Base-by-base conservation (phyloP, 148 eudicot genomes). In the Chenopodium album region DNA sequence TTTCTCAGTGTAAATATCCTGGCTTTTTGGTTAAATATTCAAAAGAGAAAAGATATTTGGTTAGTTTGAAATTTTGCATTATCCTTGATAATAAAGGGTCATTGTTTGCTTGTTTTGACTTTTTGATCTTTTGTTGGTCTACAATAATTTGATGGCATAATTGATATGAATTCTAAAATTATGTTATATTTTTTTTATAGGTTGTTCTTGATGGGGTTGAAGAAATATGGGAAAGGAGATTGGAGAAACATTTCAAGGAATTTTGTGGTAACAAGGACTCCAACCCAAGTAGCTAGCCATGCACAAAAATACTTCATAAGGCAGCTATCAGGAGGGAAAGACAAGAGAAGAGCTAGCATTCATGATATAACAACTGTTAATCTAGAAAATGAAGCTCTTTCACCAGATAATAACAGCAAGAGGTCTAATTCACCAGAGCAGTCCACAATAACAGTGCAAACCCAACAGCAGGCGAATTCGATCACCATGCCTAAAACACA, bases 281-380 rank as follows among this genome's bases (percentile, higher is more conserved):
- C 99, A 37, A 97, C 99, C 17, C 99, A 97, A 82, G 99, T 97
- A 11, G 99, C 99, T 14, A 97, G 99, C 84, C 99, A 97, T 83
- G 99, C 99, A 76, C 99, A 97, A 70, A 97, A 97, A 81, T 97
- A 97, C 87, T 97, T 91, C 89, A 91, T 94, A 67, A 82, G 99
- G 83, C 99, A 94, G 78, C 89, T 94, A 14, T 94, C 99, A 7
- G 96, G 97, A 13, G 94, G 97, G 23, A 97, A 97, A 82, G 99
- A 97, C 80, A 97, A 94, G 84, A 89, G 98, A 79, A 88, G 98
- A 82, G 98, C 98, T 0, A 97, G 98, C 76, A 97, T 97, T 73
- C 99, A 97, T 56, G 99, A 97, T 52, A 94, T 97, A 79, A 97
- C 99, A 4, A 97, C 98, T 0, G 91, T 91, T 34, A 97, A 86